Evolutionary conservation across 768 basidiomycete genomes (phyloP), one percentile per base, ranked within the genome.

Genomic region (Mycena capillaripes): DNA sequence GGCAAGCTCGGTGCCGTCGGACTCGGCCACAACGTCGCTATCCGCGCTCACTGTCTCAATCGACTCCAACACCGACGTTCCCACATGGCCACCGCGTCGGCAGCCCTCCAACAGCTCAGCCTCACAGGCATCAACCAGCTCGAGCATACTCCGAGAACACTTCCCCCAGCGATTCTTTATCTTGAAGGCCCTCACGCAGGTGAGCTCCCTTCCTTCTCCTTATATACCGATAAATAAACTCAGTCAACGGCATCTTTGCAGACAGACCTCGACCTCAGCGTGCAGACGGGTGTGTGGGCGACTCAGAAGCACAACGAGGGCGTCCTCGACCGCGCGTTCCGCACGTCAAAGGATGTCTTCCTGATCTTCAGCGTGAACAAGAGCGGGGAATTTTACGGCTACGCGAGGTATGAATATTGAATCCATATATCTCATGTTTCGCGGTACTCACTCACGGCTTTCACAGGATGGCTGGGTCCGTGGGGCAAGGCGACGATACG

Each of bases 121-220:
- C 4, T 95, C 94, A 52, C 90, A 87, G 79, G 88, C 93, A 19
- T 96, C 95, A 42, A 97, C 96, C 1, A 94, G 87, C 70, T 98
- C 97, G 25, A 95, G 93, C 78, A 84, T 97, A 76, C 84, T 99
- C 17, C 73, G 85, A 4, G 87, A 85, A 61, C 83, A 95, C 79
- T 98, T 97, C 80, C 96, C 96, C 3, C 89, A 88, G 77, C 91
- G 97, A n/a, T 95, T 91, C 79, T 98, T 98, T 77, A 97, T 98
- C 70, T 88, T 97, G 77, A 97, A 97, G 82, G 95, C 95, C 25
- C 82, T 94, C 80, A 93, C 93, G 2, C 90, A 91, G 85, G 95
- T 93, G 77, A 69, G 88, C n/a, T 40, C 4, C 14, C n/a, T 64
- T 11, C 55, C 5, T 55, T 36, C 63, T 14, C 17, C 25, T 27